These are phyloP conservation scores for Brasenia schreberi DNA, from an alignment of 164 flowering plant genomes.

Conservation along the genomic window DNA sequence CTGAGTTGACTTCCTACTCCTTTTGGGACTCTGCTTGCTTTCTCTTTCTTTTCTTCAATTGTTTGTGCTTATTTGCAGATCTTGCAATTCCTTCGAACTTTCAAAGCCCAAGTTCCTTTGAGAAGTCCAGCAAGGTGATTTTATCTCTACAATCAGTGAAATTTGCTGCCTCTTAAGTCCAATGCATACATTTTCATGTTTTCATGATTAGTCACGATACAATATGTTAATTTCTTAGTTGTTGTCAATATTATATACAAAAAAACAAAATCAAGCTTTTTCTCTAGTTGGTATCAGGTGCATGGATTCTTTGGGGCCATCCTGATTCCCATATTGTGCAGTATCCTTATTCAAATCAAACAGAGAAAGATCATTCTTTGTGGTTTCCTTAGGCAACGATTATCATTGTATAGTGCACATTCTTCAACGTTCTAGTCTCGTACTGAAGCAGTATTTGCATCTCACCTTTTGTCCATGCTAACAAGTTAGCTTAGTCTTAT, in stretches of 20 bases:
- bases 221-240: not conserved
- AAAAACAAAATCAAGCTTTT: too few relatives aligned
- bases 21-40: not conserved
- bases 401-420: too few relatives aligned
- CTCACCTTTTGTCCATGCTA: too few relatives aligned
- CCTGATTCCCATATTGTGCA: too few relatives aligned
- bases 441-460: too few relatives aligned
- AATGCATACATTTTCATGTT: not conserved
- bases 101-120: slow-evolving; percentile 71
- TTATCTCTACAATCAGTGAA: not conserved
- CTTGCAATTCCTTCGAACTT: slow-evolving; percentile 63
- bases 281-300: too few relatives aligned
- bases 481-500: too few relatives aligned
- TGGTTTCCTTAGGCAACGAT: too few relatives aligned
- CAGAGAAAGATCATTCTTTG: too few relatives aligned
- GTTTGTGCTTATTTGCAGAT: slow-evolving; percentile 31
- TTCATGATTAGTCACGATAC: not conserved
- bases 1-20: not conserved
- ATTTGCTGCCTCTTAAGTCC: not conserved
- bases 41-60: not conserved
- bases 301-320: too few relatives aligned
- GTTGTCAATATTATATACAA: not conserved
- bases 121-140: slow-evolving; percentile 42
- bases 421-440: too few relatives aligned
- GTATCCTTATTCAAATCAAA: too few relatives aligned